Evolutionary conservation across 139 green algal genomes (phyloP).

Genomic region (Mesotaenium endlicherianum): DNA sequence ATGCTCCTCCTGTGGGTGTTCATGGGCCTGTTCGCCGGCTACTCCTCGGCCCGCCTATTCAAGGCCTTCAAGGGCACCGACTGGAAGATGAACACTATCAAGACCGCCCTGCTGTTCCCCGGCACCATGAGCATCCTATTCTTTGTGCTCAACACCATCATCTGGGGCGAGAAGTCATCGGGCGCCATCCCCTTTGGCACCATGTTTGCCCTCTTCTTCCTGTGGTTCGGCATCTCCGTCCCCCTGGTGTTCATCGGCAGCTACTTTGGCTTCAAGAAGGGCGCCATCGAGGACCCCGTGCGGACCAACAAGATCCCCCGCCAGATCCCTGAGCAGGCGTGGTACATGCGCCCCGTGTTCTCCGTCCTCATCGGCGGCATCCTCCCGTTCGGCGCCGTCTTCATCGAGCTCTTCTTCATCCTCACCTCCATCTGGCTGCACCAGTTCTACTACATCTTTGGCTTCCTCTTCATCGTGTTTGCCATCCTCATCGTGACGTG

Average conservation of each 20-base stretch:
- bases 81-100: constrained; percentile 88
- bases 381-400: constrained; percentile 97
- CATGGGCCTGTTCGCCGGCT: constrained; percentile 93
- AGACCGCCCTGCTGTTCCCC: constrained; percentile 89
- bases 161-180: constrained; percentile 88
- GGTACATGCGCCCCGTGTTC: constrained; percentile 93
- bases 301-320: constrained; percentile 98
- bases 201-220: constrained; percentile 90
- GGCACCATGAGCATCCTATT: constrained; percentile 87
- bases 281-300: constrained; percentile 82
- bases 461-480: constrained; percentile 95
- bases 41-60: constrained; percentile 88
- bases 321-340: constrained; percentile 95
- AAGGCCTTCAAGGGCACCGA: constrained; percentile 84
- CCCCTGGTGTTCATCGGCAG: constrained; percentile 92
- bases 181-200: constrained; percentile 94
- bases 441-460: constrained; percentile 95
- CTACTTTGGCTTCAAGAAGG: constrained; percentile 94
- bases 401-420: constrained; percentile 99
- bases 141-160: constrained; percentile 88
- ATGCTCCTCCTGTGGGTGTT: constrained; percentile 97
- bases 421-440: constrained; percentile 97
- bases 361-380: constrained; percentile 91
- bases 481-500: constrained; percentile 96
- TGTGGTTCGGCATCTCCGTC: constrained; percentile 97